Base-by-base conservation (phyloP, 2,329 filamentous ascomycete species). In the Zymoseptoria passerinii region DNA sequence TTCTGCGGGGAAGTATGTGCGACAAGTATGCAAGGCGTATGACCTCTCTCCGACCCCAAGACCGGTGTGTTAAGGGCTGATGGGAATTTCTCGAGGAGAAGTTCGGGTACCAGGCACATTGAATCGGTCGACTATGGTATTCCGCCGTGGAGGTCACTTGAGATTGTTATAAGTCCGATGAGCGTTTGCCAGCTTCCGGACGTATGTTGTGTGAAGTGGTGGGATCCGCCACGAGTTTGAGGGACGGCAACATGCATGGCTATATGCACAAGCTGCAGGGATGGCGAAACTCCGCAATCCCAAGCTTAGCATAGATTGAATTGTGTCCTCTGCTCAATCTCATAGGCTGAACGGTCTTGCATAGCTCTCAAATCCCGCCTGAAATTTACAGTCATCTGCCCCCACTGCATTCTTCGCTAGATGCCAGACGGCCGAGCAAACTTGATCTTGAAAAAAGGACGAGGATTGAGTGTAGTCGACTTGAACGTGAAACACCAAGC, bases 261-360 rank as follows among this genome's bases (percentile, higher is more conserved):
- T 54, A 29, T 44, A 57, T 57, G 56, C 56, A 57, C 53, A 48
- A 53, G 51, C 20, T 55, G 44, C 54, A 48, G 10, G 35, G 35
- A 44, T 44, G 13, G 35, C 35, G n/a, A 44, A n/a, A 44, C 35
- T 44, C 35, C 35, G 35, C 35, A 16, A n/a, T 44, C 35, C 35
- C 35, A 6, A 44, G 35, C 35, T 44, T 44, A 44, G 35, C 35
- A 27, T 23, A 28, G n/a, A 50, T 20, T 50, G 54, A 50, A 35
- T 29, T 55, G 44, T 50, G 54, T 19, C 19, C 48, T 49, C 48
- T 8, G 28, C 50, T 40, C 44, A 55, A 49, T 18, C 35, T n/a
- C n/a, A 44, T 44, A 44, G 35, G 35, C 35, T 44, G 35, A 16
- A 44, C 3, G n/a, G 35, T 44, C 35, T 44, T 44, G 35, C 35